Evolutionary conservation across 495 filamentous ascomycete species (phyloP), one percentile per base, ranked within the genome.

Genomic region (Penicillium bovifimosum): DNA sequence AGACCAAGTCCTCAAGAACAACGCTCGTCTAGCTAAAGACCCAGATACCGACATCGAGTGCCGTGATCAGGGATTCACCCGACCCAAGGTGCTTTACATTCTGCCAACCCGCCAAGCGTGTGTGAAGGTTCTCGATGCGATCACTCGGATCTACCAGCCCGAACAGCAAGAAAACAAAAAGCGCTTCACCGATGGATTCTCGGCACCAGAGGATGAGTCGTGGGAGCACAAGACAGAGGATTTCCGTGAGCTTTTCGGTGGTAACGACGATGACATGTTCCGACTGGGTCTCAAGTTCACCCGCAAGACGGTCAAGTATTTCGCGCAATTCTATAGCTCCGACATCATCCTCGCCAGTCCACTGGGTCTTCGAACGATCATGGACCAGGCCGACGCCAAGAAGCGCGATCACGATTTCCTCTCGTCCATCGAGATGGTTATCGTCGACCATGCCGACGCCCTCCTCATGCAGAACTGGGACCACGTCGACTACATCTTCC

Each of bases 391-490:
- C 47, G 73, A 77, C 54, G 74, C 76, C 33, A 91, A 91, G 69
- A 92, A 91, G 63, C 73, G 81, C 9, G 93, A 98, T 63, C 84
- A 81, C 59, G 93, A 98, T 67, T 98, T 95, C 65, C 79, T 98
- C 17, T 90, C 85, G 41, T 96, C 90, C 0, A 87, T 98, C 59
- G 93, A 98, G 67, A 65, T 98, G 9, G 84, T 90, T 20, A 76
- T 98, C 33, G 76, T 95, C 41, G 93, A 98, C 67, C 90, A 96
- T 64, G 88, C 90, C 35, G 95, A 97, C 66, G 90, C 91, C 1
- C 76, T 97, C 13, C 79, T 91, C 14, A 96, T 96, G 91, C 93
- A 98, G 63, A 96, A 96, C 69, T 97, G 95, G 93, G 91, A 96
- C 59, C 91, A 97, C 70, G 80, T 96, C 47, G 87, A 90, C 58